phyloP scores from a whole-genome alignment of 2,329 filamentous ascomycete genomes.

The Coleophoma cylindrospora region DNA sequence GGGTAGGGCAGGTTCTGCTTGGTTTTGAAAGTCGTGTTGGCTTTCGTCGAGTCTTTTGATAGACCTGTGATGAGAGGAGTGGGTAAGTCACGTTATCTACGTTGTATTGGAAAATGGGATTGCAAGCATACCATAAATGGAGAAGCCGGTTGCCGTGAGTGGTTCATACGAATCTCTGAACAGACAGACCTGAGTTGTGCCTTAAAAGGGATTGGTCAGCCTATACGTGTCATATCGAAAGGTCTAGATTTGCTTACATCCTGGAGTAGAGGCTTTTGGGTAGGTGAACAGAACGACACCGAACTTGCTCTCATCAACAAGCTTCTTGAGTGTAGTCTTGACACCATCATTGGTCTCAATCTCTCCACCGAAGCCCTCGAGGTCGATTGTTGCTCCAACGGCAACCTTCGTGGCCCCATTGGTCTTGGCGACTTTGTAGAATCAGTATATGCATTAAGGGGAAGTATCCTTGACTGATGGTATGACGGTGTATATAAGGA shows the following conservation, averaged over 20 bases:
- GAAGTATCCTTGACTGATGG: no score
- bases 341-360: conserved; percentile 81
- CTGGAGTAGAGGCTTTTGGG: conserved; percentile 88
- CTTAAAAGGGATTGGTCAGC: conserved; percentile 37
- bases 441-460: not conserved
- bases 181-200: conserved; percentile 87
- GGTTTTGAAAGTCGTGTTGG: conserved; percentile 87
- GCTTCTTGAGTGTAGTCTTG: conserved; percentile 72
- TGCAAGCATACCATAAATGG: conserved; percentile 61
- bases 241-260: conserved; percentile 60
- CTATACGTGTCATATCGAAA: not conserved
- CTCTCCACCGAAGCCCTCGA: conserved; percentile 62
- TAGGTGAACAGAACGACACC: conserved; percentile 95
- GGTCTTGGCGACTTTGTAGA: conserved; percentile 23
- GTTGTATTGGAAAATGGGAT: not conserved
- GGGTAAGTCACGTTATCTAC: no score
- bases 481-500: no score
- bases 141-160: conserved; percentile 72
- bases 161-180: conserved; percentile 82
- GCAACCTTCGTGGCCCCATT: conserved; percentile 29
- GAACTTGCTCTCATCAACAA: conserved; percentile 76
- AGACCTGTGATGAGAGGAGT: conserved; percentile 42
- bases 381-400: conserved; percentile 49
- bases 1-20: conserved; percentile 88
- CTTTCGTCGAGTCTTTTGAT: conserved; percentile 79